These are phyloP conservation scores for Dictyostelium firmibasis DNA, from an alignment of 78 protist genomes.

Conservation along the genomic window DNA sequence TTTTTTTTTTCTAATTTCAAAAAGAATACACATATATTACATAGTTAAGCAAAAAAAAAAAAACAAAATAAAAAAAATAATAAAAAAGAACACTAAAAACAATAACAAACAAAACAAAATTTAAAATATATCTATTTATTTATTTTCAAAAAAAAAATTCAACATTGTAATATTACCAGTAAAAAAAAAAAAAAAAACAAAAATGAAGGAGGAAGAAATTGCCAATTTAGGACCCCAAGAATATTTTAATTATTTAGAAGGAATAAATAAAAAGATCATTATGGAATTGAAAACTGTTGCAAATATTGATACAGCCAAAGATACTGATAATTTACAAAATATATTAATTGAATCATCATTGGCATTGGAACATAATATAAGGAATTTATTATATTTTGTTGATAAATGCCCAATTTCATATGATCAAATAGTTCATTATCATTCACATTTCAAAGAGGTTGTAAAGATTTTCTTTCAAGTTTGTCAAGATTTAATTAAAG, in stretches of 20 bases:
- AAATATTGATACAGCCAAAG: background rate
- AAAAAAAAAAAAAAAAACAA: background rate
- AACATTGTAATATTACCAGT: background rate
- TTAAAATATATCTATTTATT: background rate
- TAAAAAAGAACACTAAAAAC: background rate
- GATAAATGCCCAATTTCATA: slow-evolving; percentile 30
- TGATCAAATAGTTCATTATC: slow-evolving; percentile 18
- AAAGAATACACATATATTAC: too few species aligned
- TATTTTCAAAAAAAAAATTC: background rate
- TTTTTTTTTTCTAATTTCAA: too few species aligned
- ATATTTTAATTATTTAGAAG: slow-evolving; percentile 19
- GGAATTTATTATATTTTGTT: background rate
- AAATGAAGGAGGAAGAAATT: slow-evolving; percentile 19
- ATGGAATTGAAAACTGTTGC: slow-evolving; percentile 28
- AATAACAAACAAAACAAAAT: background rate
- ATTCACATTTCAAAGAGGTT: slow-evolving; percentile 17
- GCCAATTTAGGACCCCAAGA: background rate
- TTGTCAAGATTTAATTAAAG: slow-evolving; percentile 17
- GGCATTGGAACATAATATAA: slow-evolving; percentile 23
- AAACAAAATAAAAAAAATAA: too few species aligned
- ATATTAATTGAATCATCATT: slow-evolving; percentile 11
- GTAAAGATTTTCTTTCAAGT: slow-evolving; percentile 21
- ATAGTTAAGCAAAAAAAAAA: too few species aligned
- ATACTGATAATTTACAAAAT: slow-evolving; percentile 17
- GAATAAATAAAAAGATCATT: slow-evolving; percentile 30